Evolutionary conservation across 2,329 filamentous ascomycete species (phyloP), one percentile per base, ranked within the genome.

Genomic region (Coniella lustricola): DNA sequence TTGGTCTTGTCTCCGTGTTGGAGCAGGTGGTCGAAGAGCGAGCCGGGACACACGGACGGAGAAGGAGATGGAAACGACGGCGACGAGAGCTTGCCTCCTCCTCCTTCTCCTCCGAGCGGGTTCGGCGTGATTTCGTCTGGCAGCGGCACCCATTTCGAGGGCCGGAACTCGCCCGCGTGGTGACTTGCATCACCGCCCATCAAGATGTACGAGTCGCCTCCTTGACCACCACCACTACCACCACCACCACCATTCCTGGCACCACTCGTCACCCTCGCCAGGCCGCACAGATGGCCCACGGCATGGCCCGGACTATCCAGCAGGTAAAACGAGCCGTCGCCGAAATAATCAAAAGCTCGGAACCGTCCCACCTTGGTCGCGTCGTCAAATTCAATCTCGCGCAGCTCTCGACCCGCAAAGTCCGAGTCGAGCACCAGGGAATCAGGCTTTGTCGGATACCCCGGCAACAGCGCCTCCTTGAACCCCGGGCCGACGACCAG

Each of bases 151-250:
- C 62, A 62, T 22, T 49, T 25, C 14, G 58, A 64, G 3, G 66
- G 67, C 10, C 68, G 58, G 25, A 68, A 57, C 39, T 61, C 58
- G 35, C 69, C 67, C 4, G 58, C 57, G 47, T 67, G 67, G 56
- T 73, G 69, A 21, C 65, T 67, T n/a, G 62, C 60, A 50, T 75
- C 71, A 4, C 62, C 71, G 3, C 66, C 68, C 53, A 73, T 60
- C 39, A 73, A 63, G 9, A 73, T 55, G 48, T 71, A 73, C 1
- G 64, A 64, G 32, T 60, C 57, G 10, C 25, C 25, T 29, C 10
- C 10, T 10, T 10, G 5, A 10, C 25, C 25, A 5, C 10, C 10
- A 10, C 10, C 25, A 29, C 25, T 10, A 29, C 25, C 25, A 29
- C 5, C 25, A 29, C 25, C 25, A 29, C 25, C 25, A 29, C 25